Base-by-base conservation (phyloP, 352 stramenopile species). In the Phytophthora pinifolia region DNA sequence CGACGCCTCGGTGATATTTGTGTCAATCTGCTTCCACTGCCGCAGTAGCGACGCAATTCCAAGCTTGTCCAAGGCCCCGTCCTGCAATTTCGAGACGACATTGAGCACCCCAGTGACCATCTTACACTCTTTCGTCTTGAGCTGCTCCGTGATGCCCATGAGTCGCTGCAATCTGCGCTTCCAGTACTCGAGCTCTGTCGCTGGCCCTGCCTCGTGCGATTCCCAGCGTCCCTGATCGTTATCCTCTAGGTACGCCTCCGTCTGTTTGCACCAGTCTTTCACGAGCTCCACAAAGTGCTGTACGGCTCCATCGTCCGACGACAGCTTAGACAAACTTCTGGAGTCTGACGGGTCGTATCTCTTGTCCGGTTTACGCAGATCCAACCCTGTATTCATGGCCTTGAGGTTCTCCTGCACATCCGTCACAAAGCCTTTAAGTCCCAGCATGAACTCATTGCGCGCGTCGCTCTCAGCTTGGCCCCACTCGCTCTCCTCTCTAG, bases 371-470 rank as follows among this genome's bases (percentile, higher is more conserved):
- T 96, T 95, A 13, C 78, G 79, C 38, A 97, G 60, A 50, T 97
- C 89, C 2, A 97, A 70, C 0, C 88, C 90, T 2, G 85, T 89
- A 50, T 68, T 91, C 72, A 97, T 91, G 34, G 76, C 88, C 59
- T 96, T 96, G 27, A 97, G 62, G 56, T 91, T 95, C 39, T 96
- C 86, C 43, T 96, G 83, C 6, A 97, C 76, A 52, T 95, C 83
- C 9, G 74, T 83, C 7, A 87, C 74, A 39, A 97, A 97, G 2
- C 67, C 74, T 50, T 86, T 83, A 25, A 95, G 65, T 0, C 75
- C 78, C 43, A 89, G 71, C 67, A 93, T 82, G 52, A 96, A 96
- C 49, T 96, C 88, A 46, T 87, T 88, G 13, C 76, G 70, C 2
- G 72, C 73, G n/a, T 89, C 78, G 15, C 39, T 72, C 51, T 86